Conservation (phyloP, 2,329 filamentous ascomycete species). For the Ophiostoma sp. region DNA sequence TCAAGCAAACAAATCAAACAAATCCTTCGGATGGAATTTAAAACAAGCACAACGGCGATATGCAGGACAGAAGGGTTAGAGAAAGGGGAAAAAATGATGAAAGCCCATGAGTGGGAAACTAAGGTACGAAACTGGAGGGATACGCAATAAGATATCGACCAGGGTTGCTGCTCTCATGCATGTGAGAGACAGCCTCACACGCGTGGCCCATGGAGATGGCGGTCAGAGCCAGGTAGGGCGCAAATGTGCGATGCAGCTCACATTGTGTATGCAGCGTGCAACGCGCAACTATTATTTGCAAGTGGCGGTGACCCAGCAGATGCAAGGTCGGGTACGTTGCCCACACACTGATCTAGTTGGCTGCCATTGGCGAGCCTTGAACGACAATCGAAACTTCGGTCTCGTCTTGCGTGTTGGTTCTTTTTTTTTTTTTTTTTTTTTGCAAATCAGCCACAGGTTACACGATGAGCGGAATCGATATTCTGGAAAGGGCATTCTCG, state of each 20-base stretch:
- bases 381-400: background rate
- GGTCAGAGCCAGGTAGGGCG: background rate
- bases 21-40: background rate
- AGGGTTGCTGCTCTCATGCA: background rate
- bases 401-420: background rate
- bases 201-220: background rate
- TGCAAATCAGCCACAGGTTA: slow-evolving; percentile 5
- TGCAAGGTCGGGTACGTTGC: slow-evolving; percentile 10
- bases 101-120: background rate
- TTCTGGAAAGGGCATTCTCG: background rate
- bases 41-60: slow-evolving; percentile 5
- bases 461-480: background rate
- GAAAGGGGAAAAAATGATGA: background rate
- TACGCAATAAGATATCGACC: background rate
- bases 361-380: background rate
- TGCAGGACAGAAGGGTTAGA: background rate
- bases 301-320: slow-evolving; percentile 17
- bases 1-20: slow-evolving; percentile 2
- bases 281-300: background rate
- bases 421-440: no score
- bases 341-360: background rate
- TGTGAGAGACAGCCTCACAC: background rate
- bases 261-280: slow-evolving; percentile 7
- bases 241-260: background rate
- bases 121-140: background rate